phyloP scores from a whole-genome alignment of 2,329 filamentous ascomycete genomes.

The Venturia oleaginea region DNA sequence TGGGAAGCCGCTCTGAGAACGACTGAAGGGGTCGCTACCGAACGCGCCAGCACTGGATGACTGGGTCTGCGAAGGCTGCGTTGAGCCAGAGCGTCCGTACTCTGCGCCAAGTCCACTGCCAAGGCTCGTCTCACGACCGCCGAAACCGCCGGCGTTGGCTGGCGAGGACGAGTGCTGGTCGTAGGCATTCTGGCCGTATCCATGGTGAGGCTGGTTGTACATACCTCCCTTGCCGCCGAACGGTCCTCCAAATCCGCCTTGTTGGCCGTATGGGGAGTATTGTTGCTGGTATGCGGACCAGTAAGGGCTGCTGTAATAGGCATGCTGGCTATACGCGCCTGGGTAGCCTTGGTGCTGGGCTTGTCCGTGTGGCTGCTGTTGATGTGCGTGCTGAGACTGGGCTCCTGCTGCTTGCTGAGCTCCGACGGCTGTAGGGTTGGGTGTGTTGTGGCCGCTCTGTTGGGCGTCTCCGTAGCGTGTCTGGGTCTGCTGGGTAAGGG shows the following conservation, averaged over 20 bases:
- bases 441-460: slow-evolving; percentile 83
- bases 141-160: slow-evolving; percentile 48
- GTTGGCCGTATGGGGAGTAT: slow-evolving; percentile 44
- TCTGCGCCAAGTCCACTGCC: slow-evolving; percentile 44
- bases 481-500: slow-evolving; percentile 35
- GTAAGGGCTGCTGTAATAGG: slow-evolving; percentile 53
- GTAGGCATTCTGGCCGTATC: slow-evolving; percentile 45
- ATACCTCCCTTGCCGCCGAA: slow-evolving; percentile 49
- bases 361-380: slow-evolving; percentile 28
- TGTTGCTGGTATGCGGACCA: slow-evolving; percentile 56
- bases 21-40: slow-evolving; percentile 49
- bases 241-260: slow-evolving; percentile 38
- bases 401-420: slow-evolving; percentile 39
- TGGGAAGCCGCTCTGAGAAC: slow-evolving; percentile 48
- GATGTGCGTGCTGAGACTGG: slow-evolving; percentile 39
- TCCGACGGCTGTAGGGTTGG: slow-evolving; percentile 61
- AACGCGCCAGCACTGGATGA: slow-evolving; percentile 41
- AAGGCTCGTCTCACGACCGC: slow-evolving; percentile 35
- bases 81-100: slow-evolving; percentile 51
- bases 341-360: slow-evolving; percentile 41
- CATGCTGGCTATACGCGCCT: slow-evolving; percentile 51
- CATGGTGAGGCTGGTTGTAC: slow-evolving; percentile 54
- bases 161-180: slow-evolving; percentile 57
- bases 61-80: slow-evolving; percentile 46
- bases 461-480: slow-evolving; percentile 68